Base-by-base conservation (phyloP, 1,139 yeast genomes). In the Yamadazyma aaseri region DNA sequence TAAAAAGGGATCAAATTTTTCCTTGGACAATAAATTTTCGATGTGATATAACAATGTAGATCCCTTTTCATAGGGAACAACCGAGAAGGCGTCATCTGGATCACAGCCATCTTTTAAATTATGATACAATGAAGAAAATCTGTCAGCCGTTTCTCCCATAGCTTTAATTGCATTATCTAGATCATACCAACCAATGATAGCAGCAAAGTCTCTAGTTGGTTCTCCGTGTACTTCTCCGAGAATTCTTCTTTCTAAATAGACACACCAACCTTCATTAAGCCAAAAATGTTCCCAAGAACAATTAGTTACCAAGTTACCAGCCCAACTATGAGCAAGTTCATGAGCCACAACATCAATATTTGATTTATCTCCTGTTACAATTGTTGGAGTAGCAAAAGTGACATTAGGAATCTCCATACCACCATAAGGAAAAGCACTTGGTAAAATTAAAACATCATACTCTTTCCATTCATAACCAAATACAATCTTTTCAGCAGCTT, bases 201-300 rank as follows among this genome's bases (percentile, higher is more conserved):
- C 89, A 40, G 80, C 71, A 53, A 89, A 86, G 47, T 86, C 92
- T 53, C 96, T 76, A 34, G 76, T 71, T 15, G 77, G 61, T 49
- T 84, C 92, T 26, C 95, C 96, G 51, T 86, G 86, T 21, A 86
- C 60, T 5, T 73, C 76, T 20, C 86, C 96, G 28, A 80, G 65
- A 42, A 89, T 89, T 50, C 96, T 71, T 56, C 97, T 76, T 59
- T 89, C 96, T 25, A 89, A 61, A 55, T 87, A 89, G 17, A 89
- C 96, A 11, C 96, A 86, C 96, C 96, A 87, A 26, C 97, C 97
- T 64, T 89, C 97, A 55, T 89, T 89, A 45, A 89, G 71, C 95
- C 96, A 89, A 58, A 89, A 86, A 61, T 87, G 96, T 56, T 86
- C 92, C 94, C 96, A 87, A 1, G 92, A 81, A 50, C 85, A 79